Evolutionary conservation across 805 yeast species (phyloP).

Genomic region (Maudiozyma barnettii): DNA sequence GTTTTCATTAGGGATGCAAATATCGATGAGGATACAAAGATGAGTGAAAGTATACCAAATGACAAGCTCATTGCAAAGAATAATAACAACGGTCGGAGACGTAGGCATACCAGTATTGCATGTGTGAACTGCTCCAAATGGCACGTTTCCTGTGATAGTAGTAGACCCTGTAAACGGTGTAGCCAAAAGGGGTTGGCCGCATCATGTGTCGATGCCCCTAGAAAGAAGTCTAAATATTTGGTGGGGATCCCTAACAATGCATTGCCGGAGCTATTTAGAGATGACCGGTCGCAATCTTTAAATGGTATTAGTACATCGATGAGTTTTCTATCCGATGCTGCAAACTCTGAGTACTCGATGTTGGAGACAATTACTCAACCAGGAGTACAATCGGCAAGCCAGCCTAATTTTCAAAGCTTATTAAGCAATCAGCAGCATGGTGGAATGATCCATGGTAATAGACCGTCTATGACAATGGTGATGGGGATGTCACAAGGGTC

Average conservation of each 20-base stretch:
- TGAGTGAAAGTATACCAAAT: not conserved
- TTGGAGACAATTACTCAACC: constrained; percentile 52
- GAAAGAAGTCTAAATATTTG: constrained; percentile 76
- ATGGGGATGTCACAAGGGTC: constrained; percentile 6
- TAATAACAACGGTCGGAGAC: constrained; percentile 3
- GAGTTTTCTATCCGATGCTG: constrained; percentile 55
- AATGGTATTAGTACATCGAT: not conserved
- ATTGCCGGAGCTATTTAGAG: constrained; percentile 10
- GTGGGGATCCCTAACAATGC: constrained; percentile 43
- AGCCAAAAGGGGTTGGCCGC: constrained; percentile 53
- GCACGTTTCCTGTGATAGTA: constrained; percentile 83
- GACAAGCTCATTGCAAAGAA: not conserved
- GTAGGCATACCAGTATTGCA: constrained; percentile 72
- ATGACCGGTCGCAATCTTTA: not conserved
- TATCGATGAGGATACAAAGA: not conserved
- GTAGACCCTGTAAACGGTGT: constrained; percentile 78
- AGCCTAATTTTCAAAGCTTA: not conserved
- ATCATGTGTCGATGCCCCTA: constrained; percentile 80
- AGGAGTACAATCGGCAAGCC: constrained; percentile 12
- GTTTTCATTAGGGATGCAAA: not conserved
- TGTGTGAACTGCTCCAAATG: constrained; percentile 86
- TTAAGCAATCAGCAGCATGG: not conserved
- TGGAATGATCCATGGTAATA: too few relatives aligned
- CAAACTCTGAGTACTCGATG: constrained; percentile 62
- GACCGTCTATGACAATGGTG: too few relatives aligned